Evolutionary conservation across 257 asterid species (phyloP).

Genomic region (Solanum corneliomulleri): DNA sequence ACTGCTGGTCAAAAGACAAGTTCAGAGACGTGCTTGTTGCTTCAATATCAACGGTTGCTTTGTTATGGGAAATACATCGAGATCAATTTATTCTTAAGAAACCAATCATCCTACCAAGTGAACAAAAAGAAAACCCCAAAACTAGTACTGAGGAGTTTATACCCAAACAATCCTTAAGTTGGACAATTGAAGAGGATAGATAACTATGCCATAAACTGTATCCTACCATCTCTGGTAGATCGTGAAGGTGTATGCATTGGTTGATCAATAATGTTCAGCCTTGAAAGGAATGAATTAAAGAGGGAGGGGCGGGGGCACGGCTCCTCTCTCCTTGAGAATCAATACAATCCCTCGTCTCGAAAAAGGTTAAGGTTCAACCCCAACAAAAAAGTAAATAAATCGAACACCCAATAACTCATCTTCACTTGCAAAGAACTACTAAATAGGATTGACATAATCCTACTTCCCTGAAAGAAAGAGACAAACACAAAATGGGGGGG

Average conservation of each 20-base stretch:
- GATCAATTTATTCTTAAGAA: neutral
- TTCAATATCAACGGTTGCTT: neutral
- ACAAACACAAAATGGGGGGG: neutral
- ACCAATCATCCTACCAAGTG: neutral
- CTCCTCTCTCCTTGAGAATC: neutral
- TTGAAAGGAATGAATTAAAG: neutral
- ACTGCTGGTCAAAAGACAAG: neutral
- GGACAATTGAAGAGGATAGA: neutral
- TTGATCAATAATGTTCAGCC: neutral
- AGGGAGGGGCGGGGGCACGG: too few species aligned
- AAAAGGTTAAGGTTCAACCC: neutral
- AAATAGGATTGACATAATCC: neutral
- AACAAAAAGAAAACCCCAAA: neutral
- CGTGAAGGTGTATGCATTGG: neutral
- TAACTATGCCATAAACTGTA: neutral
- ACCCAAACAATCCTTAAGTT: neutral
- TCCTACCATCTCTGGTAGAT: neutral
- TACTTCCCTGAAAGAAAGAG: neutral
- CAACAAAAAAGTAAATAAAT: neutral
- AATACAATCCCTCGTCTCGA: neutral
- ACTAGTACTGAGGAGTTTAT: neutral
- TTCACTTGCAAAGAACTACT: neutral
- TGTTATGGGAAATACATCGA: neutral
- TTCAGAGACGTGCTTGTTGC: neutral
- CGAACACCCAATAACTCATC: neutral